Evolutionary conservation across 2,329 filamentous ascomycete genomes (phyloP).

Genomic region (Aureobasidium sp.): DNA sequence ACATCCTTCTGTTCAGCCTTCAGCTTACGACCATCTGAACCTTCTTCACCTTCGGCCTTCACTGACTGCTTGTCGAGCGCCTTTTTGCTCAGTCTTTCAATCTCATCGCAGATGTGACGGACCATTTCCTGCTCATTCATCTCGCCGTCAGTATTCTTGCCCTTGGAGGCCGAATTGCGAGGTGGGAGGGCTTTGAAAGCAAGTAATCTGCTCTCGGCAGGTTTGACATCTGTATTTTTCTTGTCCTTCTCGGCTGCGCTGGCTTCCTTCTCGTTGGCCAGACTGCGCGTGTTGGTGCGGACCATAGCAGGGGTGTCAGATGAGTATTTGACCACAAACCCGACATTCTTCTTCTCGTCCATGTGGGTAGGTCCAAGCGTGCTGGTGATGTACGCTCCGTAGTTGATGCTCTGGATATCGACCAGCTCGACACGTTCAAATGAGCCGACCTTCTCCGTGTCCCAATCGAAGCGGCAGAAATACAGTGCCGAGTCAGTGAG

Average conservation of each 20-base stretch:
- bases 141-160: slow-evolving; percentile 23
- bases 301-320: slow-evolving; percentile 64
- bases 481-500: slow-evolving; percentile 82
- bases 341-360: slow-evolving; percentile 70
- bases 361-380: slow-evolving; percentile 71
- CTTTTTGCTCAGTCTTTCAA: slow-evolving; percentile 56
- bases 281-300: slow-evolving; percentile 76
- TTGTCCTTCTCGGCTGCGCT: slow-evolving; percentile 25
- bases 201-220: slow-evolving; percentile 33
- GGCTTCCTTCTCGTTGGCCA: slow-evolving; percentile 51
- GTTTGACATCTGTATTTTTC: slow-evolving; percentile 22
- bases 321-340: slow-evolving; percentile 72
- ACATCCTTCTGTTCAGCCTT: slow-evolving; percentile 59
- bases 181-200: slow-evolving; percentile 53
- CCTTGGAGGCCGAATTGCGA: slow-evolving; percentile 34
- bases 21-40: slow-evolving; percentile 18
- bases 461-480: slow-evolving; percentile 89
- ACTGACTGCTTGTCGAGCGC: slow-evolving; percentile 23
- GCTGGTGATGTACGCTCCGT: slow-evolving; percentile 85
- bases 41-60: slow-evolving; percentile 20
- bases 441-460: slow-evolving; percentile 84
- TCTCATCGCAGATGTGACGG: slow-evolving; percentile 64
- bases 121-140: slow-evolving; percentile 49
- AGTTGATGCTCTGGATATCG: slow-evolving; percentile 64
- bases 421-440: slow-evolving; percentile 80